Evolutionary conservation across 345 rosid species (phyloP), one percentile per base, ranked within the genome.

Genomic region (Sonneratia caseolaris): DNA sequence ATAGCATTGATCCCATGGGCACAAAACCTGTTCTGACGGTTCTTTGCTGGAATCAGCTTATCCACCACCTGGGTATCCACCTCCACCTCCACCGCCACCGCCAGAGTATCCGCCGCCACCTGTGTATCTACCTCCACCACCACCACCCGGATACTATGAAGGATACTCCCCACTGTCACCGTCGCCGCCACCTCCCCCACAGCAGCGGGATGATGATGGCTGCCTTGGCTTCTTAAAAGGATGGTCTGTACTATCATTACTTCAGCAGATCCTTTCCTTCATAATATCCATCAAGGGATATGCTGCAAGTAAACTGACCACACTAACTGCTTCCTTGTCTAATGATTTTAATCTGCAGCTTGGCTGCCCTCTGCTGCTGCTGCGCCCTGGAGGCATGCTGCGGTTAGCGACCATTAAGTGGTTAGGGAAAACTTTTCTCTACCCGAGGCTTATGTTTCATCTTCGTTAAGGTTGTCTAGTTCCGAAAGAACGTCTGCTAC

Each of bases 361-460:
- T 83, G 79, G 82, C 80, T 68, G 77, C 79, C 38, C 75, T 83
- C 19, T 81, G 84, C 67, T 83, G 86, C 77, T 83, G 82, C 77
- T 78, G 82, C 21, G 43, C 77, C 56, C 27, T 81, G 64, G 84
- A 77, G 57, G 43, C 62, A 43, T 71, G 80, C 49, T 75, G 79
- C 82, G 40, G 59, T 37, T 83, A 80, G 55, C 7, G 70, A 15
- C 7, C 43, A 14, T 27, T 27, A 27, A 27, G 32, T 27, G 32
- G 32, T 27, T 27, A 27, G 32, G 32, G 32, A 0, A 45, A 5
- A 7, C 9, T 45, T 3, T 45, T 45, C 49, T 45, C 13, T 45
- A 45, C 49, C 12, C 9, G 49, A 45, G 32, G 43, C 0, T 48
- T 48, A 48, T 1, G 43, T 4, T 40, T 40, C 16, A 11, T 14